A percentile compares a stretch with the other conserved stretches of the same genome.
Evolutionary conservation across 2,329 filamentous ascomycete genomes (phyloP).

Genomic region (Graphilbum ipis-grandicollis): DNA sequence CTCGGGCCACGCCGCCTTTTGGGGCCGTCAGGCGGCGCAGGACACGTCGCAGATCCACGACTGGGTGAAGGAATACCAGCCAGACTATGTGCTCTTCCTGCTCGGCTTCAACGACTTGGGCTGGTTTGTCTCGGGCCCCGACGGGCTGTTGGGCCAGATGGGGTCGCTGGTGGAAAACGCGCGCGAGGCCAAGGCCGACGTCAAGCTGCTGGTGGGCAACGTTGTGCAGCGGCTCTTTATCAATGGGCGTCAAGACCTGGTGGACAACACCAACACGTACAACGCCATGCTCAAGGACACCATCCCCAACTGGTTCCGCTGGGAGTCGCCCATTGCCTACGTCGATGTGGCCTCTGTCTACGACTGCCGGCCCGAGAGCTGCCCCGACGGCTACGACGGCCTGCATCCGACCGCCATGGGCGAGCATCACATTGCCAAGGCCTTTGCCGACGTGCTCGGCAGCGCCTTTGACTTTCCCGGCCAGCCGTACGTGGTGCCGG

Average conservation of each 20-base stretch:
- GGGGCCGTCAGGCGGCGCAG: constrained; percentile 14
- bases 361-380: constrained; percentile 3
- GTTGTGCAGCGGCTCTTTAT: constrained; percentile 9
- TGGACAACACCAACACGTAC: constrained; percentile 7
- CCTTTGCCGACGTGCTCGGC: constrained; percentile 18
- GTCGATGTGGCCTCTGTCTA: constrained; percentile 14
- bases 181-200: constrained; percentile 9
- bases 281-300: constrained; percentile 8
- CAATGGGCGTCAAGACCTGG: constrained; percentile 6
- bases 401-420: constrained; percentile 23
- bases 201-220: constrained; percentile 9
- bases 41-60: constrained; percentile 9
- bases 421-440: constrained; percentile 23
- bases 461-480: background rate
- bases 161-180: constrained; percentile 12
- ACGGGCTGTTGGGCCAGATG: constrained; percentile 7
- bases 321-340: constrained; percentile 12
- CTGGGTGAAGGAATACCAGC: constrained; percentile 10
- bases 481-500: too few relatives aligned
- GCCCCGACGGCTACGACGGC: constrained; percentile 11
- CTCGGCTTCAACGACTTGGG: constrained; percentile 13
- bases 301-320: constrained; percentile 9
- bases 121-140: constrained; percentile 9
- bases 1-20: constrained; percentile 13
- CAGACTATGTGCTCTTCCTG: constrained; percentile 13